These are phyloP conservation scores for Podospora pseudopauciseta DNA, from an alignment of 495 filamentous ascomycete species.

Conservation along the genomic window DNA sequence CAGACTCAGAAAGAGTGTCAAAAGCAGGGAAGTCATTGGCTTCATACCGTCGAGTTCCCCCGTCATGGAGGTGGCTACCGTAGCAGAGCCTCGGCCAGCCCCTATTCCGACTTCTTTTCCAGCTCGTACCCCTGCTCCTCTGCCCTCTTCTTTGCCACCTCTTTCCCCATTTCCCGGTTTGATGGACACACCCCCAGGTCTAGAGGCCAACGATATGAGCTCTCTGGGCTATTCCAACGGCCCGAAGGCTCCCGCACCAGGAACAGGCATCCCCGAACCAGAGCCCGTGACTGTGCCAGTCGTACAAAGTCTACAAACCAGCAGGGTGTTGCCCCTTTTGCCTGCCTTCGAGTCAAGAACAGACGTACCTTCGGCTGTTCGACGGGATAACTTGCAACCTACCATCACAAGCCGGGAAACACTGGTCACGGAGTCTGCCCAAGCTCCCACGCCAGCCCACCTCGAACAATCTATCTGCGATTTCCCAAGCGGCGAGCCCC, in stretches of 20 bases:
- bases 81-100: neutral
- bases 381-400: neutral
- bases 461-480: neutral
- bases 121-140: too few species aligned
- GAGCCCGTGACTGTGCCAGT: neutral
- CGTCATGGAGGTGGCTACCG: neutral
- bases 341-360: neutral
- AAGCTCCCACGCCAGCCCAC: neutral
- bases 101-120: neutral
- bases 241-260: neutral
- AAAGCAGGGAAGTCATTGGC: constrained; percentile 45
- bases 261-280: neutral
- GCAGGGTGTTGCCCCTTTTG: neutral
- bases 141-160: neutral
- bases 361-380: neutral
- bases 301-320: neutral
- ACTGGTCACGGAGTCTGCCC: neutral
- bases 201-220: neutral
- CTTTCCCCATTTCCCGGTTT: neutral
- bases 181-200: neutral
- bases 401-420: neutral
- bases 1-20: constrained; percentile 37
- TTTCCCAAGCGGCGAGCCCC: neutral
- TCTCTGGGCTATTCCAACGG: neutral
- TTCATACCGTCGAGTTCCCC: constrained; percentile 30